phyloP scores from a whole-genome alignment of 2,329 filamentous ascomycete genomes.

The Lachnellula cervina region DNA sequence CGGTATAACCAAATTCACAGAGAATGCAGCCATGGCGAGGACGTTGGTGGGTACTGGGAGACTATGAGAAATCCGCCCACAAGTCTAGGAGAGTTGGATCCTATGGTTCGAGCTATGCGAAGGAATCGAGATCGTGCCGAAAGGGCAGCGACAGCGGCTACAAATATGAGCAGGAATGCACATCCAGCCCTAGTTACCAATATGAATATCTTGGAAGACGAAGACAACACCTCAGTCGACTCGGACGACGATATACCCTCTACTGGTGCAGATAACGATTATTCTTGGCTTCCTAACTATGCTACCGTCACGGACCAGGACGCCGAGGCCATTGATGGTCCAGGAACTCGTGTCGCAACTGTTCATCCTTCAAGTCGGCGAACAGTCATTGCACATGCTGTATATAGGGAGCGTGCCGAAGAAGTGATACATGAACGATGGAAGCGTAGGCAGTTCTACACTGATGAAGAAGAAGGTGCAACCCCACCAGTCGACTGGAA shows the following conservation, averaged over 20 bases:
- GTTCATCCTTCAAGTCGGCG: slow-evolving; percentile 18
- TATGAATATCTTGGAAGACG: background rate
- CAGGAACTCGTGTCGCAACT: slow-evolving; percentile 21
- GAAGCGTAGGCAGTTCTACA: slow-evolving; percentile 73
- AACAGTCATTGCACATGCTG: slow-evolving; percentile 24
- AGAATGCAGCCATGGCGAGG: slow-evolving; percentile 3
- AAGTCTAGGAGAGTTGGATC: slow-evolving; percentile 18
- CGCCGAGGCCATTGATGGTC: slow-evolving; percentile 26
- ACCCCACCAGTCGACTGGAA: slow-evolving; percentile 59
- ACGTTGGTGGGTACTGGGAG: slow-evolving; percentile 24
- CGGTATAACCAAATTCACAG: slow-evolving; percentile 19
- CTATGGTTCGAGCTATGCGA: slow-evolving; percentile 16
- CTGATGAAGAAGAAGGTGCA: slow-evolving; percentile 78
- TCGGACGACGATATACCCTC: slow-evolving; percentile 13
- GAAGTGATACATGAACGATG: slow-evolving; percentile 61
- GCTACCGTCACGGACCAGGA: slow-evolving; percentile 28
- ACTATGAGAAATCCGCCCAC: slow-evolving; percentile 26
- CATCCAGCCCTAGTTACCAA: slow-evolving; percentile 1
- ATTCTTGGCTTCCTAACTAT: slow-evolving; percentile 23
- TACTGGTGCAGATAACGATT: slow-evolving; percentile 11
- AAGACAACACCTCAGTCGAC: slow-evolving; percentile 6
- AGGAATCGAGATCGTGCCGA: slow-evolving; percentile 13
- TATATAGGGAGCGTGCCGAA: slow-evolving; percentile 21
- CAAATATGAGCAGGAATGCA: slow-evolving; percentile 4
- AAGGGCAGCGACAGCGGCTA: background rate